Conservation (phyloP, 2,329 filamentous ascomycete genomes). For the Ophiostoma populinum region DNA sequence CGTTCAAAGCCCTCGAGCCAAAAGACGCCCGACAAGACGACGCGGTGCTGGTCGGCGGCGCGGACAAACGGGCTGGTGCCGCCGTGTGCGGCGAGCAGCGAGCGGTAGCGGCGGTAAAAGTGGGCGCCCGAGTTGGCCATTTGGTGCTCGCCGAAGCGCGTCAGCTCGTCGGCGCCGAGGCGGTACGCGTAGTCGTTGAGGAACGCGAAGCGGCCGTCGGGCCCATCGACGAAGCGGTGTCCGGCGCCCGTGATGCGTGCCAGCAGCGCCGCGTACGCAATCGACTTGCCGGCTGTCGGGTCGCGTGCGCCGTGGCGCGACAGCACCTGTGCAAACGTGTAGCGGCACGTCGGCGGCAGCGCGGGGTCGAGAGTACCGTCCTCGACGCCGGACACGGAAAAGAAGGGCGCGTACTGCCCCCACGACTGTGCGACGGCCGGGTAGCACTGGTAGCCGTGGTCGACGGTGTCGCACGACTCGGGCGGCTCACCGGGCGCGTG, state of each 20-base stretch:
- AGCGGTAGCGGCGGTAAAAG: constrained; percentile 57
- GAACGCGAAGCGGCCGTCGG: constrained; percentile 52
- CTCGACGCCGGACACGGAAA: constrained; percentile 41
- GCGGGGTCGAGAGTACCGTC: constrained; percentile 16
- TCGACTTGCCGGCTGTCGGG: constrained; percentile 53
- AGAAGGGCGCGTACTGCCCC: constrained; percentile 84
- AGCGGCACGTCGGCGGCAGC: constrained; percentile 48
- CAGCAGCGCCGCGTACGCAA: constrained; percentile 45
- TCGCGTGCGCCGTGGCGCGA: constrained; percentile 75
- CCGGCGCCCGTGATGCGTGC: constrained; percentile 42
- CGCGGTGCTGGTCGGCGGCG: constrained; percentile 22
- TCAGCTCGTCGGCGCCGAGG: constrained; percentile 35
- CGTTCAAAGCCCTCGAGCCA: constrained; percentile 60
- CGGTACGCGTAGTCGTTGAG: constrained; percentile 54
- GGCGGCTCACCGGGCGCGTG: no score
- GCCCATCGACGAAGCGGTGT: constrained; percentile 22
- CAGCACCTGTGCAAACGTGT: constrained; percentile 67
- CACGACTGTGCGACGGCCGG: constrained; percentile 47
- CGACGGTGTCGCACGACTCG: constrained; percentile 30
- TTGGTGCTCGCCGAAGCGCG: constrained; percentile 48
- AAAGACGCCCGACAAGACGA: constrained; percentile 44
- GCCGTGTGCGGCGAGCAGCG: constrained; percentile 24
- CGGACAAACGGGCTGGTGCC: constrained; percentile 31
- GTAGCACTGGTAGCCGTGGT: constrained; percentile 45
- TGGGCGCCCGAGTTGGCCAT: constrained; percentile 58